Percentiles rank a stretch among this genome's conserved stretches.
These are phyloP conservation scores for Aspergillus asperescens DNA, from an alignment of 495 filamentous ascomycete species.

Conservation along the genomic window DNA sequence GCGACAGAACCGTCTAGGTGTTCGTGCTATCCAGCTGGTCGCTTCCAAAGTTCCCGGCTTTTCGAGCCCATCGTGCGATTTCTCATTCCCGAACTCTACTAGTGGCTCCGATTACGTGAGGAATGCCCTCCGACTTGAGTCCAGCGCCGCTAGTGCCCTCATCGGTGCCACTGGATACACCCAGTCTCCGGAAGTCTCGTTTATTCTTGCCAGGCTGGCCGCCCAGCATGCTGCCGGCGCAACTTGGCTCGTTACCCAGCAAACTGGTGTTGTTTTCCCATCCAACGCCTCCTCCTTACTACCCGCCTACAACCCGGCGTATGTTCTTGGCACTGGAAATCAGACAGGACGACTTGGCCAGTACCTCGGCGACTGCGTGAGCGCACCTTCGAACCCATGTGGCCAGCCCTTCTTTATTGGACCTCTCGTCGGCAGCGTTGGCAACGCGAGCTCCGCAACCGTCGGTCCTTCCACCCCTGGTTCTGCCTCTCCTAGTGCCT, in stretches of 20 bases:
- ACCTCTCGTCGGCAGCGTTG: constrained; percentile 21
- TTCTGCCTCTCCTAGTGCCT: not conserved
- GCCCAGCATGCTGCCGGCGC: constrained; percentile 27
- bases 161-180: constrained; percentile 32
- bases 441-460: constrained; percentile 5
- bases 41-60: constrained; percentile 16
- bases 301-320: constrained; percentile 24
- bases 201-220: constrained; percentile 31
- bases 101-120: constrained; percentile 17
- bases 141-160: constrained; percentile 24
- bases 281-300: constrained; percentile 23
- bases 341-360: constrained; percentile 26
- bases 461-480: not conserved
- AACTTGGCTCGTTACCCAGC: constrained; percentile 23
- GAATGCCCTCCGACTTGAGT: constrained; percentile 25
- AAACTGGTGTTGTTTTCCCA: constrained; percentile 22
- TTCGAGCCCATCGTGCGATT: constrained; percentile 21
- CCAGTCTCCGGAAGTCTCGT: constrained; percentile 30
- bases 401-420: constrained; percentile 23
- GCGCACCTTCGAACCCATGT: constrained; percentile 22
- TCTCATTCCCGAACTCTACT: constrained; percentile 19
- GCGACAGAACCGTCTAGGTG: constrained; percentile 23
- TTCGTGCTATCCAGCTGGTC: constrained; percentile 24
- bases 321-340: constrained; percentile 21
- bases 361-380: constrained; percentile 26